Evolutionary conservation across 164 flowering plant species (phyloP), one percentile per base, ranked within the genome.

Genomic region (Taxillus chinensis): DNA sequence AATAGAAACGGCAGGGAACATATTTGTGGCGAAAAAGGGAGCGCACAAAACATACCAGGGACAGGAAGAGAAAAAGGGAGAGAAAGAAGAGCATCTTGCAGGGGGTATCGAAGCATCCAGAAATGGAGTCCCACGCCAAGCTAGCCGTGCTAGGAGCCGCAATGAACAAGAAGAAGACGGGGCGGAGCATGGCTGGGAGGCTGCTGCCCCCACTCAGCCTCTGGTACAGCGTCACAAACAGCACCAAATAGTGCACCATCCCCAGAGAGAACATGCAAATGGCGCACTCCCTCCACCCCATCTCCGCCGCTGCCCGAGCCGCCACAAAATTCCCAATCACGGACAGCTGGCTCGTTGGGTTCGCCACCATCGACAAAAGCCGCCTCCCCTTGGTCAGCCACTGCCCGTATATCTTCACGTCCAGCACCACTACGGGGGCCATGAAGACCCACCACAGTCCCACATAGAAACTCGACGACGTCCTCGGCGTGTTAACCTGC

Each of bases 281-380:
- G 5, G 79, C 73, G 45, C 67, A 52, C 67, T 75, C 79, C 6
- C 39, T 63, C 79, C 75, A 75, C 38, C 79, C 79, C 79, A 75
- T 75, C 39, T 67, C 40, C 5, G 75, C 73, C 15, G 71, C 75
- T 2, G 70, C 73, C 49, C 45, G 63, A 1, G 79, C 73, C 12
- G 64, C 76, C 17, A 69, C 75, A 53, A 75, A 40, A 71, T 75
- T 75, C 49, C 75, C 78, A 0, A 75, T 69, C 55, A 71, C 75
- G 27, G 78, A 71, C 5, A 75, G 11, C 42, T 68, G 78, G n/a
- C 73, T 72, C 9, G 78, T 39, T 8, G 78, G 78, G 40, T 75
- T 75, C 14, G 78, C 78, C 61, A 64, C 70, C 45, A 62, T 46
- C 3, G 75, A 69, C 45, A 75, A 16, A 15, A 63, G 63, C 59